A percentile compares a stretch with the other conserved stretches of the same genome.
Conservation (phyloP, 108 stramenopile genomes). For the Skeletonema menzelii region DNA sequence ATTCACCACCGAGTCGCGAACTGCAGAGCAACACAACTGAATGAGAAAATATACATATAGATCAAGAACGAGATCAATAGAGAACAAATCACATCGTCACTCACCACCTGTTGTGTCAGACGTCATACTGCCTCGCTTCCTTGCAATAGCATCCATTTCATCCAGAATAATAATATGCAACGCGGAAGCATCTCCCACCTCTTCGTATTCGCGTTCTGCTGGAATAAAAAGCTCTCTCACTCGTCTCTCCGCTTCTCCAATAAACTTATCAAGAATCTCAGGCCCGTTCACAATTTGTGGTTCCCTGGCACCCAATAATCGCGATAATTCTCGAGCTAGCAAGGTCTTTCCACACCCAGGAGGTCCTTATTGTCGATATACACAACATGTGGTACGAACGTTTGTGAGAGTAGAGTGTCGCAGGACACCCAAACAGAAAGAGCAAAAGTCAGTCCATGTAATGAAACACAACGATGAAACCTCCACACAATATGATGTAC, state of each 20-base stretch:
- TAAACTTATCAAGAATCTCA: conserved; percentile 55
- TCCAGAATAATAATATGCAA: conserved; percentile 90
- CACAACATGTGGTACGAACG: neutral
- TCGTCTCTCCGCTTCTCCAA: conserved; percentile 79
- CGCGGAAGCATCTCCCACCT: conserved; percentile 66
- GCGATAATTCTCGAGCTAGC: conserved; percentile 90
- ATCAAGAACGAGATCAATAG: neutral
- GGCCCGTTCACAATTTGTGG: conserved; percentile 93
- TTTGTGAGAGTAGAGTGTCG: neutral
- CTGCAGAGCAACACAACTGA: conserved; percentile 4
- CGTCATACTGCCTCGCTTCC: conserved; percentile 73
- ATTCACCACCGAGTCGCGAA: conserved; percentile 89
- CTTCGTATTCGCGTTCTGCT: conserved; percentile 68
- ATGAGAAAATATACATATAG: neutral
- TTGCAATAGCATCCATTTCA: conserved; percentile 88
- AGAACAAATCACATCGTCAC: neutral
- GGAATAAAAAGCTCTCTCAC: conserved; percentile 70
- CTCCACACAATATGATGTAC: neutral
- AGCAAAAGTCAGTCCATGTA: neutral
- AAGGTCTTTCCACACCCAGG: conserved; percentile 84
- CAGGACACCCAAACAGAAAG: neutral
- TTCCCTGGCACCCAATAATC: conserved; percentile 89
- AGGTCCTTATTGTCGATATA: neutral
- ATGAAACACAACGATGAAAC: neutral
- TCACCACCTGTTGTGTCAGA: conserved; percentile 58